These are phyloP conservation scores for Sporothrix inflata DNA, from an alignment of 2,329 filamentous ascomycete species.

Conservation along the genomic window DNA sequence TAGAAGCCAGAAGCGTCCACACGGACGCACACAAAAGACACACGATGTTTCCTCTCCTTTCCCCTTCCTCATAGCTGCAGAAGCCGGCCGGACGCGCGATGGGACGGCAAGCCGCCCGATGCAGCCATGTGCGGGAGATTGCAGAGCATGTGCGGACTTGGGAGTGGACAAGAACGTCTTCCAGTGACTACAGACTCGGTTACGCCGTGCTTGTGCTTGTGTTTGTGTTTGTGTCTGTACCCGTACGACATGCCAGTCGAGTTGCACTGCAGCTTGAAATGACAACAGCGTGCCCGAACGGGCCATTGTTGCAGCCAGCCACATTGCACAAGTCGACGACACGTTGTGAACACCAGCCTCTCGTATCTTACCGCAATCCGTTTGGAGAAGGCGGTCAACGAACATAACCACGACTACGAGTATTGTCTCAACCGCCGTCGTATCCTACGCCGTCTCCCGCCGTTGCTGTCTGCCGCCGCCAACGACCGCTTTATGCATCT, in stretches of 20 bases:
- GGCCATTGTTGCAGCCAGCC: constrained; percentile 10
- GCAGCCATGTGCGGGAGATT: constrained; percentile 8
- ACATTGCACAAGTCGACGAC: neutral
- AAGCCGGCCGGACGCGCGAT: neutral
- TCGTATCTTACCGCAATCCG: neutral
- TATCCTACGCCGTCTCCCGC: neutral
- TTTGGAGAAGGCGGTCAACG: neutral
- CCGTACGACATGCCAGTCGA: constrained; percentile 7
- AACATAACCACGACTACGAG: no score
- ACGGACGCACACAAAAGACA: neutral
- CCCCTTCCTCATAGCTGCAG: neutral
- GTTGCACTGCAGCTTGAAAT: neutral
- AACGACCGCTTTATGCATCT: neutral
- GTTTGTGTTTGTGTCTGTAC: neutral
- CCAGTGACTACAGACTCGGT: neutral
- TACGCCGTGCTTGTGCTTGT: neutral
- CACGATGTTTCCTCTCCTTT: no score
- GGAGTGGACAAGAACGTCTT: neutral
- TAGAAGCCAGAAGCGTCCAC: neutral
- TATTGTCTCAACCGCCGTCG: neutral
- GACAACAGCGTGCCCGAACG: neutral
- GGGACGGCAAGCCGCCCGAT: constrained; percentile 11
- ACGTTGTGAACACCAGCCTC: neutral
- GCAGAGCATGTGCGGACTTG: neutral
- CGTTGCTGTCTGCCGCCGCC: neutral